These are phyloP conservation scores for Fusarium zealandicum DNA, from an alignment of 2,329 filamentous ascomycete species.

Conservation along the genomic window DNA sequence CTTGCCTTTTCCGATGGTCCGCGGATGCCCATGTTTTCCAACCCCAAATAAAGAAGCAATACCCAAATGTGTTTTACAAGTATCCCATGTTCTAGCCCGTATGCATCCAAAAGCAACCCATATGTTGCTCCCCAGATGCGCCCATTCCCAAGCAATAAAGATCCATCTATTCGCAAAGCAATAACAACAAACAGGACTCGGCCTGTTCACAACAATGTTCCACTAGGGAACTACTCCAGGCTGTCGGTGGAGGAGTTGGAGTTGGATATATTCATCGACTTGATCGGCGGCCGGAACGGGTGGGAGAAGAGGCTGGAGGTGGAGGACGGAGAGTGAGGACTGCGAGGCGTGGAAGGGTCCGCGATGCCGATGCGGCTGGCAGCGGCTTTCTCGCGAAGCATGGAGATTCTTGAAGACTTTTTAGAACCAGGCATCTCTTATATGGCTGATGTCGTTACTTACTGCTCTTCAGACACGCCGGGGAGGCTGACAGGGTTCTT, in stretches of 20 bases:
- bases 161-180: not conserved
- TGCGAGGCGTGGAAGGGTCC: conserved; percentile 41
- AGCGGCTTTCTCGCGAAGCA: conserved; percentile 61
- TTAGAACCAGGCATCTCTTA: not conserved
- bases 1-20: conserved; percentile 15
- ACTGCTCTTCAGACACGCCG: conserved; percentile 67
- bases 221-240: conserved; percentile 15
- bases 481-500: conserved; percentile 60
- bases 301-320: conserved; percentile 38
- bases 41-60: not conserved
- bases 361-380: conserved; percentile 57
- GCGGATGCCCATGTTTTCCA: conserved; percentile 17
- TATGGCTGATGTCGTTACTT: no score
- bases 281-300: conserved; percentile 33
- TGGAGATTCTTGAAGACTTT: conserved; percentile 50
- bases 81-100: not conserved
- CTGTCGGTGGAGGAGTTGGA: conserved; percentile 39
- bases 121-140: conserved; percentile 23
- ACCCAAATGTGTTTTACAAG: conserved; percentile 15
- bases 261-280: conserved; percentile 29
- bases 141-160: conserved; percentile 1
- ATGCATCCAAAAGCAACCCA: not conserved
- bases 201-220: not conserved
- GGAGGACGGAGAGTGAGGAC: conserved; percentile 37
- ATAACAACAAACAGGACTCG: conserved; percentile 1